A percentile compares a stretch with the other conserved stretches of the same genome.
Conservation (phyloP, 1,139 yeast species). For the Geotrichum cucujoidarum region DNA sequence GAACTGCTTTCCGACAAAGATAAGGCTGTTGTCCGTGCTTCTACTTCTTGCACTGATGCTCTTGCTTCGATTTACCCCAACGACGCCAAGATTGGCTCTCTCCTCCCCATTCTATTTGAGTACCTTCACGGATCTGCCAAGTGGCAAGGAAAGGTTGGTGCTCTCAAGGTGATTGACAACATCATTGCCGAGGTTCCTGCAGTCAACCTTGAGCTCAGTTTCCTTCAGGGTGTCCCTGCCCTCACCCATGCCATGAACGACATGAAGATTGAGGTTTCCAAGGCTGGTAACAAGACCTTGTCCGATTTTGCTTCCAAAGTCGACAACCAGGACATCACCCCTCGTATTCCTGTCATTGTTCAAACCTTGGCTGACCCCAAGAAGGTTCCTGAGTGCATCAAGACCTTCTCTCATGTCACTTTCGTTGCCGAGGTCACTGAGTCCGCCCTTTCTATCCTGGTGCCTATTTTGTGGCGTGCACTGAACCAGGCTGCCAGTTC, state of each 20-base stretch:
- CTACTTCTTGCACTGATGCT: conserved; percentile 52
- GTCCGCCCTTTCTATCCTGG: conserved; percentile 83
- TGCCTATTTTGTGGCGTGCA: conserved; percentile 89
- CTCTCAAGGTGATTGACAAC: conserved; percentile 65
- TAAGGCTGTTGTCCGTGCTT: conserved; percentile 76
- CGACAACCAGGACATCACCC: conserved; percentile 87
- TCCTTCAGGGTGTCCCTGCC: conserved; percentile 74
- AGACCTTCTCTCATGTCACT: conserved; percentile 85
- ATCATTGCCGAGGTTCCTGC: conserved; percentile 76
- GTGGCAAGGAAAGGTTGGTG: conserved; percentile 88
- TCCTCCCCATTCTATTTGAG: conserved; percentile 55
- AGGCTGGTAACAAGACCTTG: conserved; percentile 70
- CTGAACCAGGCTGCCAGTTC: conserved; percentile 83
- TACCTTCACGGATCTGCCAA: conserved; percentile 81
- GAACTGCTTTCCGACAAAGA: conserved; percentile 82
- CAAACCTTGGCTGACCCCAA: conserved; percentile 86
- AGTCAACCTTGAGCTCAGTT: conserved; percentile 77
- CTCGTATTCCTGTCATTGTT: conserved; percentile 79
- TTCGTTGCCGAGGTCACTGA: conserved; percentile 98
- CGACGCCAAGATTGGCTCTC: conserved; percentile 72
- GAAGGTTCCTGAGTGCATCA: conserved; percentile 84
- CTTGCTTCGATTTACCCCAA: conserved; percentile 64
- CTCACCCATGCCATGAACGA: conserved; percentile 88
- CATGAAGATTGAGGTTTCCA: conserved; percentile 92
- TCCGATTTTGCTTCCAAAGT: conserved; percentile 70